Base-by-base conservation (phyloP, 257 asterid genomes). In the Ilex asprella region DNA sequence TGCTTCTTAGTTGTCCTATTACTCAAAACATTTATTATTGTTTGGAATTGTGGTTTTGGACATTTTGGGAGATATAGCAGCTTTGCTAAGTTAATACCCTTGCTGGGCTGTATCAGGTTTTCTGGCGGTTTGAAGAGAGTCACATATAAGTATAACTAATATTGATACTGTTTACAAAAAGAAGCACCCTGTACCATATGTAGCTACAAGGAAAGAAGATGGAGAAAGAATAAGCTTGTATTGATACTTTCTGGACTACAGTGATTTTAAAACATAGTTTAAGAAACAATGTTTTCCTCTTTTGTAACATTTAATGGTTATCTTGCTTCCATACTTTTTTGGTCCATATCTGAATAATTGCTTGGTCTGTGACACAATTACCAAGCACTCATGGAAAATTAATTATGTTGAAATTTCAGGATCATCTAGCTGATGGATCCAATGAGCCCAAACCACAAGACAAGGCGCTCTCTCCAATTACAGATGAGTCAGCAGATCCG, bases 371-470 rank as follows among this genome's bases (percentile, higher is more conserved):
- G 41, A 35, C 7, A 35, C 41, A 3, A 3, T 35, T 35, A 8
- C 8, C 5, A 35, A 35, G 5, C 8, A 65, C 66, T 73, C 21
- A 66, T 61, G 10, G 29, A 16, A 44, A 50, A 27, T 35, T 35
- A 35, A 35, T 27, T 62, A 31, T 60, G 69, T 44, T 41, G 47
- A 46, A 67, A 54, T 61, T 71, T 63, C 64, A 89, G 95, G 87
- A 77, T 30, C 73, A 71, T 59, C 61, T 56, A 64, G 66, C 71
- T 39, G 68, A 52, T 58, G 87, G 81, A 44, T 35, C 15, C 21
- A 53, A 63, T 31, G 76, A 71, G 64, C 63, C 59, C 16, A 63
- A 51, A 55, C 55, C 60, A 46, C 70, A 58, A 58, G 81, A 68
- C 41, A 64, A 78, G 31, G 76, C 64, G 31, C 70, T 65, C n/a